These are phyloP conservation scores for Inga leiocalycina DNA, from an alignment of 306 rosid species.

Conservation along the genomic window DNA sequence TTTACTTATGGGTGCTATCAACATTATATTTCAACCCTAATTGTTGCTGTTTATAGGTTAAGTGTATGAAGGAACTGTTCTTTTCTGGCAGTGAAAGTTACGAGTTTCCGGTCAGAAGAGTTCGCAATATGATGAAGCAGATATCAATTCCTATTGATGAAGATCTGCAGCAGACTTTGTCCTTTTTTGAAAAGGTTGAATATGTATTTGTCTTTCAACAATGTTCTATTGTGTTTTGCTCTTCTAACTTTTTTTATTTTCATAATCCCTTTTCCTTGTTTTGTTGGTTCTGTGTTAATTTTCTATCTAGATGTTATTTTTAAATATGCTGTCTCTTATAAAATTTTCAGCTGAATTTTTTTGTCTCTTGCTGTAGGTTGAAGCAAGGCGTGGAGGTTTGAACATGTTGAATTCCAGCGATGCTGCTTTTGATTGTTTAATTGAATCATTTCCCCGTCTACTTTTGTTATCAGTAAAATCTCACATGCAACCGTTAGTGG, in stretches of 20 bases:
- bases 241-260: not conserved
- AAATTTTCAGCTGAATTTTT: constrained; percentile 4
- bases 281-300: constrained; percentile 9
- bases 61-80: constrained; percentile 67
- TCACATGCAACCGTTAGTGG: constrained; percentile 50
- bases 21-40: not conserved
- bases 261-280: not conserved
- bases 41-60: constrained; percentile 50
- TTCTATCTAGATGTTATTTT: not conserved
- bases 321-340: not conserved
- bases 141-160: constrained; percentile 81
- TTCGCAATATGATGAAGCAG: constrained; percentile 66
- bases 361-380: constrained; percentile 49
- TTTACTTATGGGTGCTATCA: not conserved
- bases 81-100: constrained; percentile 52
- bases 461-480: constrained; percentile 60
- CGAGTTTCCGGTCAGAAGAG: constrained; percentile 49
- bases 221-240: not conserved
- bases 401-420: constrained; percentile 55
- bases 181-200: constrained; percentile 80
- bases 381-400: constrained; percentile 87
- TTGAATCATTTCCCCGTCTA: constrained; percentile 78
- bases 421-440: constrained; percentile 52
- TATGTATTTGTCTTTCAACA: constrained; percentile 7
- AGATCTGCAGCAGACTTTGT: constrained; percentile 73